Percentiles rank a stretch among this genome's conserved stretches.
These are phyloP conservation scores for Aspergillus sparsus DNA, from an alignment of 495 filamentous ascomycete species.

Conservation along the genomic window DNA sequence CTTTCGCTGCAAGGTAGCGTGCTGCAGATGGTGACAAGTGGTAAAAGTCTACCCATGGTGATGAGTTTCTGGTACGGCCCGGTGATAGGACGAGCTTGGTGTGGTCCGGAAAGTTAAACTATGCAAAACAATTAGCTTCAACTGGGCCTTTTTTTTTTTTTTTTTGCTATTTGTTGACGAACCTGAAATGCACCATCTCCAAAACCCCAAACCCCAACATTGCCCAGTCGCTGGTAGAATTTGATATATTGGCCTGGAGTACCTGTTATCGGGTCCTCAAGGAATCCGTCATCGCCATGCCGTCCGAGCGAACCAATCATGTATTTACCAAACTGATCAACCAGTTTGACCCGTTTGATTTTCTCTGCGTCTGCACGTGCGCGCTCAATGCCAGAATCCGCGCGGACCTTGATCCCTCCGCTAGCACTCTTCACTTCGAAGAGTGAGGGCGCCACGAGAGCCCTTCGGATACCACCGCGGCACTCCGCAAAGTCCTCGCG, in stretches of 20 bases:
- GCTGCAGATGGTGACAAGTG: constrained; percentile 73
- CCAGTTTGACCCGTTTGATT: constrained; percentile 72
- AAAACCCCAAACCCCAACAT: constrained; percentile 88
- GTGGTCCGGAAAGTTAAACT: constrained; percentile 98
- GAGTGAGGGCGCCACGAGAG: constrained; percentile 58
- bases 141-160: no score
- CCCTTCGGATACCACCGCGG: constrained; percentile 60
- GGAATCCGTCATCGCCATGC: constrained; percentile 45
- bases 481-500: constrained; percentile 46
- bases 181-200: constrained; percentile 84
- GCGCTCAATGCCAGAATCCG: constrained; percentile 54
- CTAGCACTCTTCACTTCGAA: constrained; percentile 47
- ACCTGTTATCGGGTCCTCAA: constrained; percentile 31
- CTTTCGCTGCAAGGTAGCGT: constrained; percentile 58
- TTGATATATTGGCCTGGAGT: constrained; percentile 66
- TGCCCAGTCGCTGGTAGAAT: constrained; percentile 86
- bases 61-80: constrained; percentile 58
- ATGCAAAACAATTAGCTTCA: constrained; percentile 11
- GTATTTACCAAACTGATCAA: constrained; percentile 92
- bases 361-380: constrained; percentile 64
- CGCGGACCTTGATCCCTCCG: constrained; percentile 45
- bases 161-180: constrained; percentile 22
- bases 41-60: constrained; percentile 77
- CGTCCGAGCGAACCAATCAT: constrained; percentile 69
- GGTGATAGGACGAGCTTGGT: constrained; percentile 85